Evolutionary conservation across 495 filamentous ascomycete species (phyloP).

Genomic region (Jackrogersella minutella): DNA sequence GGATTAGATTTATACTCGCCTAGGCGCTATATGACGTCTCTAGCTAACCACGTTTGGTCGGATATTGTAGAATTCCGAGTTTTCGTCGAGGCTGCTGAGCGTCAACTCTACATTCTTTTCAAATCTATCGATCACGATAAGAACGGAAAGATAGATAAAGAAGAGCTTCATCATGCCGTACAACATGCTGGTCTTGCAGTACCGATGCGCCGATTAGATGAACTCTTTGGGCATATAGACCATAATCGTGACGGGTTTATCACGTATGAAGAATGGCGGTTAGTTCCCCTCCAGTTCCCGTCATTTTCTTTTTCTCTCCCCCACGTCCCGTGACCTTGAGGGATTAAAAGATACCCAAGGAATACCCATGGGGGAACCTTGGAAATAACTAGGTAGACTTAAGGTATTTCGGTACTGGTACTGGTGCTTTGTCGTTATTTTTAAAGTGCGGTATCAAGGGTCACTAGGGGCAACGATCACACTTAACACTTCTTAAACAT

Average conservation of each 20-base stretch:
- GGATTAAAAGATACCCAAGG: constrained; percentile 26
- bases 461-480: neutral
- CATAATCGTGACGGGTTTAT: constrained; percentile 88
- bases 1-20: neutral
- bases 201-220: constrained; percentile 76
- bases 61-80: constrained; percentile 79
- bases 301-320: neutral
- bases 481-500: neutral
- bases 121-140: constrained; percentile 84
- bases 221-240: constrained; percentile 90
- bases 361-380: too few relatives aligned
- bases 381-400: too few relatives aligned
- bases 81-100: constrained; percentile 88
- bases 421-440: neutral
- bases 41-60: constrained; percentile 7
- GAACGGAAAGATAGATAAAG: constrained; percentile 88
- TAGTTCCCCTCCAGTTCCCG: constrained; percentile 47
- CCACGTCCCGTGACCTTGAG: constrained; percentile 13
- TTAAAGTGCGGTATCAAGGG: neutral
- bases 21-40: neutral
- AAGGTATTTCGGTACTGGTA: neutral
- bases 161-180: constrained; percentile 81
- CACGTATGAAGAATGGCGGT: constrained; percentile 96
- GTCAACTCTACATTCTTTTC: constrained; percentile 81
- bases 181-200: constrained; percentile 78